Percentiles rank a stretch among this genome's conserved stretches.
Conservation (phyloP, 1,284 basidiomycete genomes). For the Ceratobasidium sp. region DNA sequence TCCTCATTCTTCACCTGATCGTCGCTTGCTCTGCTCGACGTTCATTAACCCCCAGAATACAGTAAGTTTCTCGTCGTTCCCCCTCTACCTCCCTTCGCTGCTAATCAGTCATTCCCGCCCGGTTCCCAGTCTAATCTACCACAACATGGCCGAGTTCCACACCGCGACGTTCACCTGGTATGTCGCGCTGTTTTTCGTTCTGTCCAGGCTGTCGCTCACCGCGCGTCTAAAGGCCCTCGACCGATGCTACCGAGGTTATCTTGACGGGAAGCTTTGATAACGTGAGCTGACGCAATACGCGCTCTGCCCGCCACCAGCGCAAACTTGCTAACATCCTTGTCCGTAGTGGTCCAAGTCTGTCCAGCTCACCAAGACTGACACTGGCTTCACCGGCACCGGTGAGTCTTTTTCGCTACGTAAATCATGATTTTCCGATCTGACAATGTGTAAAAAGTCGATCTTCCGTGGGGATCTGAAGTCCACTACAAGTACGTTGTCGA, state of each 20-base stretch:
- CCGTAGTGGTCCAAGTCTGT: slow-evolving; percentile 74
- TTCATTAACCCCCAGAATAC: slow-evolving; percentile 1
- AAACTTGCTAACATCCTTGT: slow-evolving; percentile 41
- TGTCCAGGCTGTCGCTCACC: background rate
- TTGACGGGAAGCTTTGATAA: slow-evolving; percentile 83
- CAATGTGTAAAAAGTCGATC: slow-evolving; percentile 54
- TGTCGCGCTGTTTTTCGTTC: background rate
- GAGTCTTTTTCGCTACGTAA: slow-evolving; percentile 19
- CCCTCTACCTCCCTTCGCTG: slow-evolving; percentile 1
- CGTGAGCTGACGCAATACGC: slow-evolving; percentile 60
- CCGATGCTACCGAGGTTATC: slow-evolving; percentile 67
- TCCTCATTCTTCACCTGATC: slow-evolving; percentile 28
- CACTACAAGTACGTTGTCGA: slow-evolving; percentile 85
- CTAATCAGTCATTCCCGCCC: background rate
- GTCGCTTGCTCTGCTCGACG: background rate
- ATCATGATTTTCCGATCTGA: slow-evolving; percentile 24
- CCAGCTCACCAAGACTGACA: slow-evolving; percentile 64
- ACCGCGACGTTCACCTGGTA: slow-evolving; percentile 40
- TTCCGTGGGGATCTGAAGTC: slow-evolving; percentile 75
- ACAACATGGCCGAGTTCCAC: slow-evolving; percentile 35
- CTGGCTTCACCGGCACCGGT: slow-evolving; percentile 68
- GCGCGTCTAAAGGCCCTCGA: slow-evolving; percentile 34
- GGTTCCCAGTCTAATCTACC: slow-evolving; percentile 1
- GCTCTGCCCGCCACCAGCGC: slow-evolving; percentile 41
- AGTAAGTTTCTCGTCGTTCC: slow-evolving; percentile 16